Evolutionary conservation across 2,329 filamentous ascomycete species (phyloP), one percentile per base, ranked within the genome.

Genomic region (Cladophialophora yegresii): DNA sequence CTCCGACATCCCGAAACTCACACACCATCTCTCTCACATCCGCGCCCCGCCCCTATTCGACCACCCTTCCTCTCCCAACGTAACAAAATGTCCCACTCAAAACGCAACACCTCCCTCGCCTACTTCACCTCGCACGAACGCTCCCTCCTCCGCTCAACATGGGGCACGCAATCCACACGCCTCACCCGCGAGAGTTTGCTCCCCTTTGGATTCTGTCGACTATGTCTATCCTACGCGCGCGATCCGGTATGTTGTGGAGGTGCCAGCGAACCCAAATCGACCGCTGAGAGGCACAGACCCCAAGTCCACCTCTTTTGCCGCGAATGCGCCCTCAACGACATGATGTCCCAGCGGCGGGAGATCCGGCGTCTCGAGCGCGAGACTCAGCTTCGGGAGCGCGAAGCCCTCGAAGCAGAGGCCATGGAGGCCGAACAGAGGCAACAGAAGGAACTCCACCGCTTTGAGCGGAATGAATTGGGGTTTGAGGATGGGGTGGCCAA

Each of bases 61-160:
- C n/a, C n/a, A n/a, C n/a, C n/a, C n/a, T n/a, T n/a, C n/a, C n/a
- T n/a, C n/a, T n/a, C 26, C 26, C 1, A 13, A 51, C 45, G n/a
- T 13, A 26, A 47, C 20, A n/a, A 13, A 61, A 80, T 80, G 78
- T 78, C 78, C 8, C 78, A 80, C 68, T 80, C 78, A 74, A 96
- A 96, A 81, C 87, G 92, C 72, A 96, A 97, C 79, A 96, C 92
- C 51, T 93, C 91, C 51, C 87, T 93, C 51, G 88, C 92, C 49
- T 92, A 97, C 78, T 98, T 98, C 82, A 98, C 95, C 36, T 88
- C 92, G 26, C 87, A 97, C 79, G 95, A 98, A 80, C 89, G 95
- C 70, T 85, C 85, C 58, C 85, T 93, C 56, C 89, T 96, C 65
- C 91, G 92, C 73, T 85, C 86, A 20, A 87, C 87, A 71, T 98